These are phyloP conservation scores for Musa troglodytarum DNA, from an alignment of 176 grass and related monocot species.

Conservation along the genomic window DNA sequence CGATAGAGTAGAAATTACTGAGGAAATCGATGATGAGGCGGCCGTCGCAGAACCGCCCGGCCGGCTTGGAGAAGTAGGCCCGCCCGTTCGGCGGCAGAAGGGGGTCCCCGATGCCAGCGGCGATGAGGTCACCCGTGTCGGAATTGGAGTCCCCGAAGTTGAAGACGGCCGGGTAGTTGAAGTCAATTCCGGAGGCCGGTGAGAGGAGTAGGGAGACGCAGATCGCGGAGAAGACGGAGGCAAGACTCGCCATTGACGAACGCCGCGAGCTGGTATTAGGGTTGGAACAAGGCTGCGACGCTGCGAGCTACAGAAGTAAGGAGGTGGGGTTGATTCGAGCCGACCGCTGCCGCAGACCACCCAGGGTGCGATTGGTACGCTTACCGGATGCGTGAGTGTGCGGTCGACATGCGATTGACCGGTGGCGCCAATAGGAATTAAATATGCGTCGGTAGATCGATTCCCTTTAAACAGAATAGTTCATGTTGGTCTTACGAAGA, in stretches of 20 bases:
- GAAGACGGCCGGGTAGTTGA: constrained; percentile 74
- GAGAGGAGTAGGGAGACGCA: background rate
- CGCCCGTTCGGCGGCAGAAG: constrained; percentile 76
- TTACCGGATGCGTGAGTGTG: no score
- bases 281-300: background rate
- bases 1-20: constrained; percentile 29
- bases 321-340: no score
- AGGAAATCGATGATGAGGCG: constrained; percentile 93
- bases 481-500: no score
- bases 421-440: no score
- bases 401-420: no score
- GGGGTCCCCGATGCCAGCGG: constrained; percentile 59
- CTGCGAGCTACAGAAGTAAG: no score
- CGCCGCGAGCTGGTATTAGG: background rate
- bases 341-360: no score
- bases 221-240: background rate
- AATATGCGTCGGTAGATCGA: no score
- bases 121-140: constrained; percentile 76
- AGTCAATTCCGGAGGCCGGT: constrained; percentile 17
- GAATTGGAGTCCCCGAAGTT: constrained; percentile 99
- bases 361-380: no score
- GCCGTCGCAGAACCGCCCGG: constrained; percentile 84
- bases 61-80: constrained; percentile 67
- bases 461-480: no score
- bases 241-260: no score